Evolutionary conservation across 1,284 basidiomycete genomes (phyloP).

Genomic region (Quambalaria eucalypti): DNA sequence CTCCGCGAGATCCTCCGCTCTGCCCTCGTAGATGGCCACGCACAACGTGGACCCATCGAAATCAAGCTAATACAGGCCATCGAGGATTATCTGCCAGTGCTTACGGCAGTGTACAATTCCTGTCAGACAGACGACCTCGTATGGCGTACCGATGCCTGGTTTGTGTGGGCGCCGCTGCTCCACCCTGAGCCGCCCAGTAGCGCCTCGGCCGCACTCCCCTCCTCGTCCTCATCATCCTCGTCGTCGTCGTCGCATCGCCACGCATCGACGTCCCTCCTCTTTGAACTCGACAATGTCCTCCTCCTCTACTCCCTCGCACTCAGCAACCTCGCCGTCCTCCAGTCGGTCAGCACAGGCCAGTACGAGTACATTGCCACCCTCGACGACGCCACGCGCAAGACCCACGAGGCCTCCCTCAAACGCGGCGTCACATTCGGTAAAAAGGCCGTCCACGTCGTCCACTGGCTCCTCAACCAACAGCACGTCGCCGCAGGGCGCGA

Average conservation of each 20-base stretch:
- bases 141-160: neutral
- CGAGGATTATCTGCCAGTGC: neutral
- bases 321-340: neutral
- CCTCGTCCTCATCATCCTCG: neutral
- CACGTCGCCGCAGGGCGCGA: neutral
- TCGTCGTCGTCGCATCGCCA: neutral
- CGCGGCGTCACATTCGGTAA: neutral
- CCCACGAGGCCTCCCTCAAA: neutral
- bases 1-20: neutral
- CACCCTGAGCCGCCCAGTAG: neutral
- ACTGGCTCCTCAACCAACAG: neutral
- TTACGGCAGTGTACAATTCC: neutral
- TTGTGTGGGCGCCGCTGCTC: neutral
- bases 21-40: neutral
- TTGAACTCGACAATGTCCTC: neutral
- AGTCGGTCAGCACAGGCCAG: neutral
- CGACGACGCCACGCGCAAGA: neutral
- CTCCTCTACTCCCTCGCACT: neutral
- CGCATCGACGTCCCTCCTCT: neutral
- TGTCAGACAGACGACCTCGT: neutral
- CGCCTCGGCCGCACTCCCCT: neutral
- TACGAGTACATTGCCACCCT: neutral
- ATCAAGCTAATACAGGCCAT: neutral
- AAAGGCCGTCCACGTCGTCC: neutral
- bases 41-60: neutral